Base-by-base conservation (phyloP, 108 stramenopile species). In the Pseudonitzschia multistriata region DNA sequence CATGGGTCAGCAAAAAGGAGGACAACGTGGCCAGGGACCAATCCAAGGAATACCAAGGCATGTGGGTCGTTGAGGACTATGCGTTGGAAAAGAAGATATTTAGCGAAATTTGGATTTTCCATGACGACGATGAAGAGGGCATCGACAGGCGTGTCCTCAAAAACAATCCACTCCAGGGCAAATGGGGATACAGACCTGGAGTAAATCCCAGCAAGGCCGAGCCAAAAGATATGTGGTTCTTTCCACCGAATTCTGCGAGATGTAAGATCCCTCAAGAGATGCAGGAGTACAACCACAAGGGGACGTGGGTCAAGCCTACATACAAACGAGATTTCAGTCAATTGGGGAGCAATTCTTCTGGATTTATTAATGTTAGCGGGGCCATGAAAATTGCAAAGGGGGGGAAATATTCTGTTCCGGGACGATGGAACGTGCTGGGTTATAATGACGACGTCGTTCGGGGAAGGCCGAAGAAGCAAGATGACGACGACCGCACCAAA, bases 351-450 rank as follows among this genome's bases (percentile, higher is more conserved):
- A 52, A 60, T 24, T 17, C 62, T 2, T 22, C 68, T 11, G 75
- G 75, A 48, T 76, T 76, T 31, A 45, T 76, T 30, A 28, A 21
- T 13, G 50, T 76, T 14, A 53, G 63, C 45, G 75, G 61, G 19
- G 31, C 64, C 21, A 64, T 76, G 39, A 45, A 10, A 31, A 61
- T 61, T n/a, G 49, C 24, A 21, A 64, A 65, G 64, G 68, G 37
- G 8, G 61, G 55, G 17, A 70, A 66, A 28, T 49, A 66, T 49
- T 42, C 49, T 27, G 49, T 76, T 6, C 64, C 60, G 5, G 75
- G 75, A 2, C 33, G 49, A 48, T 76, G 75, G 75, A 70, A 70
- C 8, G 65, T 76, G 69, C 19, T 76, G 63, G 75, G 75, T n/a
- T 61, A 54, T 29, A 76, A 76, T 27, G 75, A 70, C 36, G 61